Evolutionary conservation across 2,329 filamentous ascomycete species (phyloP).

Genomic region (Pleurostoma richardsiae): DNA sequence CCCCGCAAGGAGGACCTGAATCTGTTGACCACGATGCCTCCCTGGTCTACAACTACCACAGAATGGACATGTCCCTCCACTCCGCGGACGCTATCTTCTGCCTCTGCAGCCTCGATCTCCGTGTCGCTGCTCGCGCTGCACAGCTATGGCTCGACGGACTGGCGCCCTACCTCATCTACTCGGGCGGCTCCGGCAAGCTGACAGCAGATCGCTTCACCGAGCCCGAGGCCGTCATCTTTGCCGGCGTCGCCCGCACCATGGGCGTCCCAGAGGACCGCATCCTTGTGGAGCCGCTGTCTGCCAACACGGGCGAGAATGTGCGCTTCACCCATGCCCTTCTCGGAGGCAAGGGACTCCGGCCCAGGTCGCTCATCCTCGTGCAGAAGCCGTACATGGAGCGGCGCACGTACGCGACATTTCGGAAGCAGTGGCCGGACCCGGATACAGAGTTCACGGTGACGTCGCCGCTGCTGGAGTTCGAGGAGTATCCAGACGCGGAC

Average conservation of each 20-base stretch:
- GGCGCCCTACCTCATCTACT: constrained; percentile 35
- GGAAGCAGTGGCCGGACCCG: constrained; percentile 34
- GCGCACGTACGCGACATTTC: constrained; percentile 38
- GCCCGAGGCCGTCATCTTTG: constrained; percentile 37
- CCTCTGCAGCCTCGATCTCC: constrained; percentile 40
- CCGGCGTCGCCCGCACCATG: constrained; percentile 28
- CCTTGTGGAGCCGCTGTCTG: constrained; percentile 31
- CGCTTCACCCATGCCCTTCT: constrained; percentile 35
- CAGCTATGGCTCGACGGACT: constrained; percentile 33
- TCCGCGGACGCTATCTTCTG: constrained; percentile 36
- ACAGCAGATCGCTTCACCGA: constrained; percentile 30
- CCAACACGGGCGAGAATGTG: constrained; percentile 43
- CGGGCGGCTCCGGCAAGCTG: constrained; percentile 33
- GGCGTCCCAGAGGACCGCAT: constrained; percentile 32
- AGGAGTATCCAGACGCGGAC: constrained; percentile 32
- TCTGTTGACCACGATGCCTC: constrained; percentile 21
- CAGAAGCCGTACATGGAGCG: constrained; percentile 46
- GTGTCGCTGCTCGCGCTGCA: constrained; percentile 35
- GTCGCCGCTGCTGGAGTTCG: constrained; percentile 30
- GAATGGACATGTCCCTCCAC: constrained; percentile 26
- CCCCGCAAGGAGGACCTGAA: no score
- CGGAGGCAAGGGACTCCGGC: constrained; percentile 13
- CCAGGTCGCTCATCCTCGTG: constrained; percentile 32
- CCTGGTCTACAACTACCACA: constrained; percentile 38
- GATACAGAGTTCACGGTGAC: constrained; percentile 29